phyloP scores from a whole-genome alignment of 257 asterid genomes.

The Ballota nigra region DNA sequence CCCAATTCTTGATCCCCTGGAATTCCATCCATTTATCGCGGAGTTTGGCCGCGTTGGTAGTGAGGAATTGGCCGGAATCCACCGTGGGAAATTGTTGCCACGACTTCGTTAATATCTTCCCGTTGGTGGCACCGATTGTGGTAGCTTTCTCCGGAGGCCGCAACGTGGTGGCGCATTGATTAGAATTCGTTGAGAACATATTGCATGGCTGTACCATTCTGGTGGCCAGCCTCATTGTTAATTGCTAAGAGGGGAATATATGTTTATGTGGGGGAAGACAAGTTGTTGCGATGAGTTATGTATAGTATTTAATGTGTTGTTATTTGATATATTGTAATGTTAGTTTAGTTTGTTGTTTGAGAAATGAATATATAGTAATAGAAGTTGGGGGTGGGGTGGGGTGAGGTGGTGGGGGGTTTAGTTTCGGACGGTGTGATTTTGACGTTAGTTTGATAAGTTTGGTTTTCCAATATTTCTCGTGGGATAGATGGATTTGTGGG shows the following conservation, averaged over 20 bases:
- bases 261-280: background rate
- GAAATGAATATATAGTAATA: constrained; percentile 9
- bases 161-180: constrained; percentile 12
- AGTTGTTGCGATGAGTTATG: too few species aligned
- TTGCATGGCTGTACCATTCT: constrained; percentile 25
- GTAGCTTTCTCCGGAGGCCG: background rate
- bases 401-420: background rate
- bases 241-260: background rate
- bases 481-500: constrained; percentile 16
- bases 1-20: constrained; percentile 84
- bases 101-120: background rate
- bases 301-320: background rate
- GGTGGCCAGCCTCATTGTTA: constrained; percentile 32
- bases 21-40: constrained; percentile 63
- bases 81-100: background rate
- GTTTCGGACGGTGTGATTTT: constrained; percentile 20
- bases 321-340: background rate
- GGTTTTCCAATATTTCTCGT: background rate
- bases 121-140: background rate
- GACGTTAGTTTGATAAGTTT: background rate
- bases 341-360: background rate
- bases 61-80: background rate
- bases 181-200: background rate
- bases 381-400: background rate
- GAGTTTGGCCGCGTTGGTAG: constrained; percentile 18